phyloP scores from a whole-genome alignment of 2,329 filamentous ascomycete species.

The Arthroderma sp. region DNA sequence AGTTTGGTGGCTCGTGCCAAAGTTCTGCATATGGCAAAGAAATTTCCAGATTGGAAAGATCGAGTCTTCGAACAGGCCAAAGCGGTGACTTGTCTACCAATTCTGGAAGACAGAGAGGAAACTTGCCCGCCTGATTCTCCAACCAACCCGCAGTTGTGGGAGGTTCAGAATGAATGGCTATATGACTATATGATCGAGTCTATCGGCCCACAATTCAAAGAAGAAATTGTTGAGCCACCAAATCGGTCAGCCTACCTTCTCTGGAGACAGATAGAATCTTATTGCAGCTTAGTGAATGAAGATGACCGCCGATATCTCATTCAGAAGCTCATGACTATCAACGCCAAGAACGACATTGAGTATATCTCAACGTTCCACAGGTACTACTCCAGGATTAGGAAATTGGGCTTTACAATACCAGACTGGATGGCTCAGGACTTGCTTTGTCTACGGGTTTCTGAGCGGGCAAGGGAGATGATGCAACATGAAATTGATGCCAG shows the following conservation, averaged over 20 bases:
- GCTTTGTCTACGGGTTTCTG: conserved; percentile 3
- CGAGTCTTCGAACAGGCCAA: neutral
- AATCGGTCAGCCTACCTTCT: conserved; percentile 5
- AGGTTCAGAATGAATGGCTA: conserved; percentile 3
- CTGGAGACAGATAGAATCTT: conserved; percentile 6
- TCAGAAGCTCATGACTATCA: conserved; percentile 2
- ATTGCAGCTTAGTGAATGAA: neutral
- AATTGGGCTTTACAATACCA: conserved; percentile 1
- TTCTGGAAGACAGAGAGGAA: neutral
- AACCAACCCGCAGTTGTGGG: neutral
- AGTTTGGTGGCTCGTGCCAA: neutral
- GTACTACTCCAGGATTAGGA: neutral
- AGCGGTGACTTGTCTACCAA: neutral
- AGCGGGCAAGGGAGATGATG: neutral
- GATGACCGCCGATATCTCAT: conserved; percentile 2
- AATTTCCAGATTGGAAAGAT: conserved; percentile 1
- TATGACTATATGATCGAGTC: conserved; percentile 4
- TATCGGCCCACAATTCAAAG: neutral
- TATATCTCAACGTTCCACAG: conserved; percentile 1
- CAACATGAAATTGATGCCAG: neutral
- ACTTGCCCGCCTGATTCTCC: neutral
- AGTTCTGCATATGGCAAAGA: conserved; percentile 1
- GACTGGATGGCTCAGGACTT: conserved; percentile 2
- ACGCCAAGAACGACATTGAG: neutral
- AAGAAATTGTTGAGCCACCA: neutral